Evolutionary conservation across 1,139 yeast species (phyloP), one percentile per base, ranked within the genome.

Genomic region (Nematodospora anomalae): DNA sequence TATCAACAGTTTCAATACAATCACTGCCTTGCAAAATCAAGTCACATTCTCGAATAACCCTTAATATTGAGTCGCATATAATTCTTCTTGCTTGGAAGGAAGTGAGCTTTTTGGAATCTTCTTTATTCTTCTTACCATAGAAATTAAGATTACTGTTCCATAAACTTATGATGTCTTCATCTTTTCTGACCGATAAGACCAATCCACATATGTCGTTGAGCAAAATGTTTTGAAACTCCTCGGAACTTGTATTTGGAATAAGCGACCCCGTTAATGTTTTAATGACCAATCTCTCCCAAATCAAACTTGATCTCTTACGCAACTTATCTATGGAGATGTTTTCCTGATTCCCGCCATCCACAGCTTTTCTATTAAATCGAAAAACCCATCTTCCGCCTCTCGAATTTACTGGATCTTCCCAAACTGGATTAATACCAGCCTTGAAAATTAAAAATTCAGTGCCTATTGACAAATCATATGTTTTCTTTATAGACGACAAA

Each of bases 371-470:
- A 45, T 56, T 58, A 51, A 79, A 69, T 42, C 81, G 65, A 47
- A 78, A 72, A 25, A 76, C 74, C 86, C 86, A 81, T 49, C 84
- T 67, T 3, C 88, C 88, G 28, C 87, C 87, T 37, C 69, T 64
- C 32, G 71, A 59, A 52, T 81, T 80, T 38, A 71, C 64, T 2
- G 86, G 83, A 51, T 81, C 87, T 53, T 81, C 87, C 85, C 87
- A 80, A 40, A 79, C 77, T 13, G 88, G 88, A 50, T 75, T 76
- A 30, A 81, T 74, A 2, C 85, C 85, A 31, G 75, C 66, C 48
- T 79, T 77, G 59, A 82, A 81, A 11, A 81, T 57, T 43, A 79
- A 77, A 44, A 76, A 67, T 52, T 80, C 85, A 27, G 81, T 69
- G 18, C 83, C 82, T 40, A 67, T 63, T 12, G 74, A 69, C 40